Evolutionary conservation across 1,284 basidiomycete genomes (phyloP).

Genomic region (Cerrena zonata): DNA sequence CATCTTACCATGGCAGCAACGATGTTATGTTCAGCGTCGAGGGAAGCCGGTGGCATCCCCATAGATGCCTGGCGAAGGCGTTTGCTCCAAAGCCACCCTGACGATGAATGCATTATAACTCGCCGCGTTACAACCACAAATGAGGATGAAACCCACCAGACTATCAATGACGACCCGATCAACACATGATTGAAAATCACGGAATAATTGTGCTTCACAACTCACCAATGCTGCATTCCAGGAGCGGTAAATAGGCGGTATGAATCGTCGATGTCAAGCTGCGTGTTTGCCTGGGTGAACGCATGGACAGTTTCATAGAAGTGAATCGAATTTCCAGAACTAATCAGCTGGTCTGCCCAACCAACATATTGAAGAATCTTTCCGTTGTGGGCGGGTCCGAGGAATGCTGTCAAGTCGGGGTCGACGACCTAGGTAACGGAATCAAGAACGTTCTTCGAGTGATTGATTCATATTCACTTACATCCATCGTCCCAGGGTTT

Average conservation of each 20-base stretch:
- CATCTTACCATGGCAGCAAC: conserved; percentile 35
- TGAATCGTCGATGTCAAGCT: conserved; percentile 26
- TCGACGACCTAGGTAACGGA: conserved; percentile 25
- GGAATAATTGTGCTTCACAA: no score
- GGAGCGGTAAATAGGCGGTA: conserved; percentile 39
- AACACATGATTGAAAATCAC: no score
- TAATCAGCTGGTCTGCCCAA: conserved; percentile 15
- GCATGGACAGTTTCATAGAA: conserved; percentile 31
- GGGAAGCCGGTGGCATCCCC: conserved; percentile 21
- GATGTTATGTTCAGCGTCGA: conserved; percentile 30
- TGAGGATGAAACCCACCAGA: no score
- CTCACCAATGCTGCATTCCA: conserved; percentile 37
- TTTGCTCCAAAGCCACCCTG: conserved; percentile 21
- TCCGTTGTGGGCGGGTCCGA: neutral
- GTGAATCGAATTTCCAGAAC: conserved; percentile 29
- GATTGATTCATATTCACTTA: conserved; percentile 6
- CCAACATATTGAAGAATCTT: neutral
- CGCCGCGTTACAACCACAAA: no score
- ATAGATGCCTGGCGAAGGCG: conserved; percentile 22
- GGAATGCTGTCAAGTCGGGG: neutral
- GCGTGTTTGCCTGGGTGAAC: conserved; percentile 20
- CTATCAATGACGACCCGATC: no score
- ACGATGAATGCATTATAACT: neutral
- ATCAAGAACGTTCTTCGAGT: no score
- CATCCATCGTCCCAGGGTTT: conserved; percentile 18